A percentile compares a stretch with the other conserved stretches of the same genome.
These are phyloP conservation scores for Aspergillus ustus DNA, from an alignment of 2,329 filamentous ascomycete species.

Conservation along the genomic window DNA sequence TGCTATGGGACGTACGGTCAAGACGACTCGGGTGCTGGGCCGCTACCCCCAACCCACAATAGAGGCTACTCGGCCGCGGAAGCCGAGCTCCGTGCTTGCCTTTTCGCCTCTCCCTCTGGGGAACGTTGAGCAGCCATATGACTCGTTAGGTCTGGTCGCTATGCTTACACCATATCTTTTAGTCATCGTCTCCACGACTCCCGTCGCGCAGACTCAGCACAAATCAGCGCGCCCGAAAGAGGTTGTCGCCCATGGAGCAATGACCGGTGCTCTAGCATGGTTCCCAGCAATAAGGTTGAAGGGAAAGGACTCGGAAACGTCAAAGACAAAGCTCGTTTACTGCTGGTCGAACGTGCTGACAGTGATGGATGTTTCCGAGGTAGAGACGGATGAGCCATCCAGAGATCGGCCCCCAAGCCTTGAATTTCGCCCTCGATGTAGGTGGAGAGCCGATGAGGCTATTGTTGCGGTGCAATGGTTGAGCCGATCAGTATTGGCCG, in stretches of 20 bases:
- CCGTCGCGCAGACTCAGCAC: conserved; percentile 93
- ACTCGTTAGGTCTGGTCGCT: conserved; percentile 86
- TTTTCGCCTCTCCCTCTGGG: conserved; percentile 89
- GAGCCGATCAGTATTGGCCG: conserved; percentile 85
- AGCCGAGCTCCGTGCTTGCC: conserved; percentile 91
- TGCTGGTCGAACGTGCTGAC: conserved; percentile 99
- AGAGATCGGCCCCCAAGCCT: conserved; percentile 78
- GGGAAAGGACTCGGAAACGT: conserved; percentile 67
- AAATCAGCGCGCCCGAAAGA: conserved; percentile 92
- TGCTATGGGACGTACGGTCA: conserved; percentile 80
- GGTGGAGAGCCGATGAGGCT: conserved; percentile 92
- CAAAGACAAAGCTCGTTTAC: conserved; percentile 85
- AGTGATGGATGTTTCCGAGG: conserved; percentile 83
- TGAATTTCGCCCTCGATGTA: conserved; percentile 78
- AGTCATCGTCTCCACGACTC: conserved; percentile 96
- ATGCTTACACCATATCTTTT: conserved; percentile 94
- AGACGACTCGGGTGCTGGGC: conserved; percentile 86
- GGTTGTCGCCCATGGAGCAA: conserved; percentile 82
- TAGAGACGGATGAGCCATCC: conserved; percentile 62
- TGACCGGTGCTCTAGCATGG: conserved; percentile 95
- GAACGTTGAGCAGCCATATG: conserved; percentile 89
- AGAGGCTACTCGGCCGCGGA: conserved; percentile 69
- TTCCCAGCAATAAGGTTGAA: conserved; percentile 96
- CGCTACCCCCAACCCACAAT: conserved; percentile 76
- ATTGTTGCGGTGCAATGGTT: conserved; percentile 98